Evolutionary conservation across 2,329 filamentous ascomycete genomes (phyloP), one percentile per base, ranked within the genome.

Genomic region (Chaetomiaceae sp.): DNA sequence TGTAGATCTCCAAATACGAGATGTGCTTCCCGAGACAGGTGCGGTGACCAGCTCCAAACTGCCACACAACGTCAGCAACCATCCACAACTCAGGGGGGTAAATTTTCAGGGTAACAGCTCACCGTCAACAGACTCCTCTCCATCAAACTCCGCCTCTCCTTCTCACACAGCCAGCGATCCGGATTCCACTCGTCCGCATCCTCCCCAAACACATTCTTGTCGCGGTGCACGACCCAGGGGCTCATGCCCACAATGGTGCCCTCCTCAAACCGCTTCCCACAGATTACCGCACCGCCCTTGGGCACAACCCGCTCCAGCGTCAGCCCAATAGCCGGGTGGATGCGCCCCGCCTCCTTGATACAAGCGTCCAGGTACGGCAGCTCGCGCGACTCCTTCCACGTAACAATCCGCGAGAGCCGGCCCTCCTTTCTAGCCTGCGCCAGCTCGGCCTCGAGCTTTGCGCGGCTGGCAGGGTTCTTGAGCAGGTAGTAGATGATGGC

Each of bases 401-500:
- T n/a, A n/a, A n/a, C n/a, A n/a, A n/a, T n/a, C n/a, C n/a, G n/a
- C n/a, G n/a, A n/a, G n/a, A n/a, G 27, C 27, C 27, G 4, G 27
- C 9, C 14, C 8, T 31, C 27, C 4, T n/a, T n/a, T n/a, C 27
- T 4, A 48, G 64, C 66, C 6, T 14, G 54, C 57, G 11, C 51
- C 6, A 86, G 66, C 62, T 87, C 83, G 4, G 68, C 59, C 65
- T 77, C 75, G 17, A 84, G 64, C 47, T 74, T 78, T 5, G 65
- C 45, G 62, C 80, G 75, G 25, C 70, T 70, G 0, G 58, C 47
- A 0, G 79, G 79, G 56, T 83, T 73, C 63, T 77, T 80, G 36
- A 85, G 70, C 7, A 85, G 66, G 66, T 80, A 78, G 67, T 86
- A 86, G 62, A 87, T 81, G 2, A 86, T 72, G 2, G 79, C 74